phyloP scores from a whole-genome alignment of 2,329 filamentous ascomycete genomes.

The Calonectria multiphialidica region DNA sequence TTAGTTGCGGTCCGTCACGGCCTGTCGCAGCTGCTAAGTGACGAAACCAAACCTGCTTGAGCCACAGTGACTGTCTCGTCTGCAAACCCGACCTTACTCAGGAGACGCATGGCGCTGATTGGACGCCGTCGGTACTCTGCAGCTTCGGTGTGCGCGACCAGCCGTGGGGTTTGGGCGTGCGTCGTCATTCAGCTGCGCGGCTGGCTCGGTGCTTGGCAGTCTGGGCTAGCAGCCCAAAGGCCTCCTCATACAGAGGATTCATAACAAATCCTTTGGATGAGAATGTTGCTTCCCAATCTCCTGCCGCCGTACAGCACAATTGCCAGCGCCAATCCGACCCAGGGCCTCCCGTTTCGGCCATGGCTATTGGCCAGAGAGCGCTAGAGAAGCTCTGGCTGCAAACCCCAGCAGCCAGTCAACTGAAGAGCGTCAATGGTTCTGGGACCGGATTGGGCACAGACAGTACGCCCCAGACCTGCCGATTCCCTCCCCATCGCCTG shows the following conservation, averaged over 20 bases:
- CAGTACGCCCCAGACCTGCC: background rate
- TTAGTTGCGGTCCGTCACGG: background rate
- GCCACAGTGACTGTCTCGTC: constrained; percentile 16
- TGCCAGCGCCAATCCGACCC: constrained; percentile 18
- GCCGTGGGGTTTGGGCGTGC: constrained; percentile 5
- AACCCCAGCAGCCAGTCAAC: constrained; percentile 20
- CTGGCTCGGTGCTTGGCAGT: constrained; percentile 2
- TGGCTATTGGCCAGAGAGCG: background rate
- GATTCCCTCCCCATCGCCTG: background rate
- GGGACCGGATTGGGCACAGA: background rate
- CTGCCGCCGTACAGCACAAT: constrained; percentile 22
- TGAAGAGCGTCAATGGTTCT: constrained; percentile 26
- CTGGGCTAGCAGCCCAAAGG: background rate
- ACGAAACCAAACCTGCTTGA: constrained; percentile 20
- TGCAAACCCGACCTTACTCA: background rate
- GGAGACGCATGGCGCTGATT: constrained; percentile 13
- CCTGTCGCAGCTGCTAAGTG: constrained; percentile 10
- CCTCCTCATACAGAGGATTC: background rate
- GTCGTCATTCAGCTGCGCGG: constrained; percentile 25
- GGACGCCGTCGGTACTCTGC: background rate
- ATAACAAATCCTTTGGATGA: constrained; percentile 29
- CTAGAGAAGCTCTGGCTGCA: constrained; percentile 23
- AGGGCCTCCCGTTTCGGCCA: constrained; percentile 19
- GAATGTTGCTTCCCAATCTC: constrained; percentile 27
- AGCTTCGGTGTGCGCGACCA: background rate